Percentiles rank a stretch among this genome's conserved stretches.
phyloP scores from a whole-genome alignment of 2,329 filamentous ascomycete species.

The Venturia asperata region DNA sequence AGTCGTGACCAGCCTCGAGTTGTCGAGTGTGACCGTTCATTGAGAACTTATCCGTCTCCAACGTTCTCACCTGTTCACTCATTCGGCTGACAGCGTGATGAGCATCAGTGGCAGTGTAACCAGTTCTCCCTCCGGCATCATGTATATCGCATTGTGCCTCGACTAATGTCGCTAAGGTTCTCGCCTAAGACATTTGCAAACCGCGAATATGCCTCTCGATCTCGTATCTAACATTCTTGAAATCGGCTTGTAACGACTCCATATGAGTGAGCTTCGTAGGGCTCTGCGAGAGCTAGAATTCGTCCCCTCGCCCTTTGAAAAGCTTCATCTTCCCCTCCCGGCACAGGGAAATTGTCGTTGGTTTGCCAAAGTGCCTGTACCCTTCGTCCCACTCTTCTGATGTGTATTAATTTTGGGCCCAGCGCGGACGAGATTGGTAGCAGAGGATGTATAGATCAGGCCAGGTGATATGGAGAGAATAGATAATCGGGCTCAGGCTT shows the following conservation, averaged over 20 bases:
- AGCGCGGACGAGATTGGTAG: neutral
- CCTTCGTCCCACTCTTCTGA: too few species aligned
- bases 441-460: neutral
- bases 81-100: neutral
- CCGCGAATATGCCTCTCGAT: neutral
- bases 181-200: neutral
- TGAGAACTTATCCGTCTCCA: neutral
- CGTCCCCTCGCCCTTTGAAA: neutral
- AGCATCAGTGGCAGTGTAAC: neutral
- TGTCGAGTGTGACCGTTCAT: neutral
- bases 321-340: neutral
- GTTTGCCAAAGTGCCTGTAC: neutral
- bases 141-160: neutral
- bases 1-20: neutral
- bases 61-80: neutral
- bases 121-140: neutral
- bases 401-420: neutral
- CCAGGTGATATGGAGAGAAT: neutral
- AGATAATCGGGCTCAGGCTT: neutral
- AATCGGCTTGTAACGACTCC: neutral
- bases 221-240: neutral
- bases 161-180: neutral
- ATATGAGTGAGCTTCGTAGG: neutral
- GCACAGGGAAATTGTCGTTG: neutral
- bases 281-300: neutral